Percentiles rank a stretch among this genome's conserved stretches.
Conservation (phyloP, 2,329 filamentous ascomycete genomes). For the Sphaerostilbella broomeana region DNA sequence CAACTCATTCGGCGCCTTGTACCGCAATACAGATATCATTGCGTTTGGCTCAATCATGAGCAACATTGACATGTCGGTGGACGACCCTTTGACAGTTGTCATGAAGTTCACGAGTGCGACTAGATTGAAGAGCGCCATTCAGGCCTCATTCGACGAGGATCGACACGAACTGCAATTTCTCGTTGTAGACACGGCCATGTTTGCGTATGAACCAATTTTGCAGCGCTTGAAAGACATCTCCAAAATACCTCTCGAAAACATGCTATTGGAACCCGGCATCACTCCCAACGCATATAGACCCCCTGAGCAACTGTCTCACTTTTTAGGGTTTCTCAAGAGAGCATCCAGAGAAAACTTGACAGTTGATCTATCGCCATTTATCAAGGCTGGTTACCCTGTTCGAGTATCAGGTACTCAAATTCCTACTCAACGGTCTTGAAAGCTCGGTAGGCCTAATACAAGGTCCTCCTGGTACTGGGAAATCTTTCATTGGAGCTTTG, state of each 20-base stretch:
- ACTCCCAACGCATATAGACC: constrained; percentile 10
- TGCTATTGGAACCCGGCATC: constrained; percentile 36
- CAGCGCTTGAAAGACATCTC: constrained; percentile 49
- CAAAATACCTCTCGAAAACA: constrained; percentile 48
- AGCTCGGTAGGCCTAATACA: constrained; percentile 57
- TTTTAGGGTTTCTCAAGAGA: not conserved
- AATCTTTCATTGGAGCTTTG: constrained; percentile 64
- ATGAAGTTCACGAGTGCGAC: constrained; percentile 47
- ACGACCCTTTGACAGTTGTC: constrained; percentile 38
- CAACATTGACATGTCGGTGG: constrained; percentile 38
- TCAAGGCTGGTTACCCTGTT: constrained; percentile 24
- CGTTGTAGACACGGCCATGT: constrained; percentile 58
- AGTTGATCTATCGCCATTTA: constrained; percentile 17
- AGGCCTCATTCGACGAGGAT: constrained; percentile 30
- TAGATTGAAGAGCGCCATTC: constrained; percentile 41
- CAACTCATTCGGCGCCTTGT: constrained; percentile 55
- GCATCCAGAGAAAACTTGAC: not conserved
- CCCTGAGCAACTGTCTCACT: constrained; percentile 3
- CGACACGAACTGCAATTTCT: constrained; percentile 38
- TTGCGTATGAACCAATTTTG: constrained; percentile 63
- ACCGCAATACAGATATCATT: constrained; percentile 43
- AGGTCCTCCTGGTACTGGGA: constrained; percentile 69
- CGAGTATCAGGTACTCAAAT: constrained; percentile 28
- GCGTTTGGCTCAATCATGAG: constrained; percentile 55
- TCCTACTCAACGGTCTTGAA: constrained; percentile 47